A percentile compares a stretch with the other conserved stretches of the same genome.
phyloP scores from a whole-genome alignment of 139 green algal species.

The Edaphochlamys debaryana region DNA sequence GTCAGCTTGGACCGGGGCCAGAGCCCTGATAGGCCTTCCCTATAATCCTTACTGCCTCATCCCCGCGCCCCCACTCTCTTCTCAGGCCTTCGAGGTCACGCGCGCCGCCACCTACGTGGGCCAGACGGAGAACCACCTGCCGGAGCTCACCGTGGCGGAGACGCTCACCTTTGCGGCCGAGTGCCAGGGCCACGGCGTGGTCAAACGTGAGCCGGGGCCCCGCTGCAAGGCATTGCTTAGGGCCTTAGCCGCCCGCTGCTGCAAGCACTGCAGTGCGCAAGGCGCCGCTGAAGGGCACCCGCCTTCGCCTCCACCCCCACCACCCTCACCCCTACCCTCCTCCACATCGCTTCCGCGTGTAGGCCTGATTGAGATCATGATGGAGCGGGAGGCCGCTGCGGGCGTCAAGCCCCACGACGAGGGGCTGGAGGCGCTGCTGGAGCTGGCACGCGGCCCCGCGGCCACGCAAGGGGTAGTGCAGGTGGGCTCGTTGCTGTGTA shows the following conservation, averaged over 20 bases:
- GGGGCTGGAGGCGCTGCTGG: not conserved
- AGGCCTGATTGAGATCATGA: constrained; percentile 12
- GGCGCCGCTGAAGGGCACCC: no score
- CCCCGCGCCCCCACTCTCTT: no score
- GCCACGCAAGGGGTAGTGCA: not conserved
- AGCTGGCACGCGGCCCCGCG: not conserved
- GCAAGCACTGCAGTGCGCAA: no score
- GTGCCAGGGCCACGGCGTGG: constrained; percentile 14
- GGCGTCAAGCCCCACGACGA: not conserved
- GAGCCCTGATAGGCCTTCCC: no score
- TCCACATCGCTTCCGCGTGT: no score
- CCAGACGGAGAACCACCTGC: constrained; percentile 67
- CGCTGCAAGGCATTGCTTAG: no score
- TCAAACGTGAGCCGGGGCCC: not conserved
- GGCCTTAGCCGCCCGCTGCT: no score
- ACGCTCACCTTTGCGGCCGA: constrained; percentile 54
- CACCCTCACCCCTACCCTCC: no score
- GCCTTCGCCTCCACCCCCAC: no score
- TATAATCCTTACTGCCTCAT: no score
- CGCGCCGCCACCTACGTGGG: constrained; percentile 60
- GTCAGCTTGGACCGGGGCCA: no score
- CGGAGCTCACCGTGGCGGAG: constrained; percentile 63
- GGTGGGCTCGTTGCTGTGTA: not conserved
- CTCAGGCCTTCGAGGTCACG: constrained; percentile 52
- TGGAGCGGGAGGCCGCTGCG: constrained; percentile 8